Percentiles rank a stretch among this genome's conserved stretches.
phyloP scores from a whole-genome alignment of 192 early-diverging fungal species.

The Lunasporangiospora selenospora region DNA sequence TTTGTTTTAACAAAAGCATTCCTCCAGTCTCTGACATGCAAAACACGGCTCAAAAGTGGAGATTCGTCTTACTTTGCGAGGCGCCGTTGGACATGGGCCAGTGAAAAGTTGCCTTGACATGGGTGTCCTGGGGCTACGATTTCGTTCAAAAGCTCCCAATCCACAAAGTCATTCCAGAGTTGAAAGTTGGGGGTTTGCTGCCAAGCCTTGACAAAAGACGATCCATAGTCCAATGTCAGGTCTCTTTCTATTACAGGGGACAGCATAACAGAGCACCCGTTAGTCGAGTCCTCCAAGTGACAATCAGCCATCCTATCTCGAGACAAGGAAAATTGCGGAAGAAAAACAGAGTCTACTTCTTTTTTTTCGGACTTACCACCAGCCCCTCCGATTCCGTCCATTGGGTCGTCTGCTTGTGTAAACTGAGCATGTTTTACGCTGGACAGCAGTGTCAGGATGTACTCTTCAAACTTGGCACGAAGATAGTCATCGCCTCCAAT shows the following conservation, averaged over 20 bases:
- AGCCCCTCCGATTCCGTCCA: conserved; percentile 24
- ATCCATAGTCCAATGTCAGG: conserved; percentile 69
- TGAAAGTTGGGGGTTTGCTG: conserved; percentile 68
- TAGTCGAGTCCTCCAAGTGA: background rate
- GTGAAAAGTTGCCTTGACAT: conserved; percentile 58
- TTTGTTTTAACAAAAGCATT: background rate
- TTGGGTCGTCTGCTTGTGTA: conserved; percentile 31
- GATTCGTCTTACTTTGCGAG: conserved; percentile 55
- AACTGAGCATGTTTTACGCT: conserved; percentile 66
- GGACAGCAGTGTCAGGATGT: conserved; percentile 70
- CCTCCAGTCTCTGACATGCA: background rate
- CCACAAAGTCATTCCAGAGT: conserved; percentile 68
- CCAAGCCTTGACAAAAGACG: conserved; percentile 70
- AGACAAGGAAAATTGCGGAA: background rate
- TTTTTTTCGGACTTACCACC: conserved; percentile 13
- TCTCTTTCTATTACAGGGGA: conserved; percentile 50
- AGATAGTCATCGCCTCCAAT: conserved; percentile 82
- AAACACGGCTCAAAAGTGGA: no score
- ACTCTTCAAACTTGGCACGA: conserved; percentile 76
- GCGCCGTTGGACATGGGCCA: conserved; percentile 56
- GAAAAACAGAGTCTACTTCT: conserved; percentile 3
- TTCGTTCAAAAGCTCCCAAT: conserved; percentile 62
- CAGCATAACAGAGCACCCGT: background rate
- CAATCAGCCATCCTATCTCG: background rate
- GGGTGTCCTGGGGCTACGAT: conserved; percentile 62